These are phyloP conservation scores for Porpolomopsis calyptriformis DNA, from an alignment of 768 basidiomycete genomes.

Conservation along the genomic window DNA sequence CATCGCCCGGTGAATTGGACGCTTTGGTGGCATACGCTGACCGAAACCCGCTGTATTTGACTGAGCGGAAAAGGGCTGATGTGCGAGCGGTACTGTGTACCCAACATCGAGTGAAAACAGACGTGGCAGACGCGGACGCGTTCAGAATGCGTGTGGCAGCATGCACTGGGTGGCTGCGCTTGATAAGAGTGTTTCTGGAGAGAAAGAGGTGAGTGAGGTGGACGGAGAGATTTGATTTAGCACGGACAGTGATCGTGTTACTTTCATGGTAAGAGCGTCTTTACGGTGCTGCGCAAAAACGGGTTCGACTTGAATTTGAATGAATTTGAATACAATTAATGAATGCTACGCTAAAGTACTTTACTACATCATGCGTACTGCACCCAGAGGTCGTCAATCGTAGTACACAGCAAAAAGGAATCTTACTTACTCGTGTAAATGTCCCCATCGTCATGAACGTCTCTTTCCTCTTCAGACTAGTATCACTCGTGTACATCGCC, in stretches of 20 bases:
- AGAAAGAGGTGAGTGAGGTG: slow-evolving; percentile 14
- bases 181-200: slow-evolving; percentile 43
- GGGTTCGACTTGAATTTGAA: background rate
- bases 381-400: background rate
- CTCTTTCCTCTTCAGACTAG: slow-evolving; percentile 48
- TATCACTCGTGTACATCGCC: slow-evolving; percentile 62
- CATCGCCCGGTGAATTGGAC: slow-evolving; percentile 4
- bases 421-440: slow-evolving; percentile 69
- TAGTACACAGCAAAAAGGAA: background rate
- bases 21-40: slow-evolving; percentile 28
- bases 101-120: slow-evolving; percentile 41
- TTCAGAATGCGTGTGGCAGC: slow-evolving; percentile 48
- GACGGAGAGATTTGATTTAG: background rate
- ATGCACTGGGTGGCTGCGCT: slow-evolving; percentile 44
- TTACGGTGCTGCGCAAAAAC: background rate
- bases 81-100: slow-evolving; percentile 44
- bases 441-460: slow-evolving; percentile 91
- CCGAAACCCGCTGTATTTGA: slow-evolving; percentile 26
- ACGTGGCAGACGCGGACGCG: slow-evolving; percentile 36
- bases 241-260: background rate
- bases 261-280: background rate
- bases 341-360: background rate
- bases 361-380: background rate
- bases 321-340: background rate
- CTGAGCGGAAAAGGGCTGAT: slow-evolving; percentile 35